Evolutionary conservation across 768 basidiomycete species (phyloP).

Genomic region (Suillus variegatus): DNA sequence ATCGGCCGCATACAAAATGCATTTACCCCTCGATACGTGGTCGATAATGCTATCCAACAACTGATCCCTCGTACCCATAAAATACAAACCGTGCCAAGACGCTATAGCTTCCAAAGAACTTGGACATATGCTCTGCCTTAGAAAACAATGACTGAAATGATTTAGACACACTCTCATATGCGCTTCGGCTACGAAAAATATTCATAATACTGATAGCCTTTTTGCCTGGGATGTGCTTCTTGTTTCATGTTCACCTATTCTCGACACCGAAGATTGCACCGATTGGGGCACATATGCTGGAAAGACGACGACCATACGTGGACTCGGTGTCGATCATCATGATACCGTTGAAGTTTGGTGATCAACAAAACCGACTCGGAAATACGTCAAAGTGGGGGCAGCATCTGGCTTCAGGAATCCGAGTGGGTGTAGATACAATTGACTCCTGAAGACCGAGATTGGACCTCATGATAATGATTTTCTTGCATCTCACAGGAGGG

Average conservation of each 20-base stretch:
- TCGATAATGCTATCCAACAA: too few relatives aligned
- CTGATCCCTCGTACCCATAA: too few relatives aligned
- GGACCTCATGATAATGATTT: neutral
- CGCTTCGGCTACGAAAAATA: too few relatives aligned
- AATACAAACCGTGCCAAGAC: too few relatives aligned
- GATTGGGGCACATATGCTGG: neutral
- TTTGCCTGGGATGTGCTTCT: too few relatives aligned
- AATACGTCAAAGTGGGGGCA: slow-evolving; percentile 8
- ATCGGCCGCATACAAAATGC: too few relatives aligned
- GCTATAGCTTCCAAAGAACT: too few relatives aligned
- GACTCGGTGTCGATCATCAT: neutral
- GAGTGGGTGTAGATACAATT: slow-evolving; percentile 3
- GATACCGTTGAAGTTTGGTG: slow-evolving; percentile 3
- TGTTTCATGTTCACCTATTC: neutral
- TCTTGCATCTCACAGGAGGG: neutral
- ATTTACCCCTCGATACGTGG: too few relatives aligned
- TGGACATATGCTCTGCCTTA: too few relatives aligned
- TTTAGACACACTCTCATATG: too few relatives aligned
- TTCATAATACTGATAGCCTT: too few relatives aligned
- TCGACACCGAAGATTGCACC: neutral
- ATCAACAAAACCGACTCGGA: slow-evolving; percentile 13
- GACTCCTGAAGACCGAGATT: neutral
- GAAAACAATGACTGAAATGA: too few relatives aligned
- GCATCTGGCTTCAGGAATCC: slow-evolving; percentile 12
- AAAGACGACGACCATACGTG: neutral